Base-by-base conservation (phyloP, 768 basidiomycete genomes). In the Phanerochaete carnosa region DNA sequence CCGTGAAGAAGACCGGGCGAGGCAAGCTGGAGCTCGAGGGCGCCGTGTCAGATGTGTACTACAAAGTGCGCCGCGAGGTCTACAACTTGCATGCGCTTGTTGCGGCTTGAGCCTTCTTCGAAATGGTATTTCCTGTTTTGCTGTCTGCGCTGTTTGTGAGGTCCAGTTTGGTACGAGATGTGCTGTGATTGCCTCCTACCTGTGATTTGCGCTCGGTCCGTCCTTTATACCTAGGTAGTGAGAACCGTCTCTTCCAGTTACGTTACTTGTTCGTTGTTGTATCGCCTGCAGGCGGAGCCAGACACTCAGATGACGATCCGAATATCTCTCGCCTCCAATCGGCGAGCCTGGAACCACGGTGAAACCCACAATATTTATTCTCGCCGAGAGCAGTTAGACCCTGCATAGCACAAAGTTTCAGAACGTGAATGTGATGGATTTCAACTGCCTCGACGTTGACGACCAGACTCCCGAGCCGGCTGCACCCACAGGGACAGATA, bases 21-120 rank as follows among this genome's bases (percentile, higher is more conserved):
- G 95, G 94, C 0, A 86, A 83, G 68, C 86, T 99, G 23, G 93
- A 95, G 68, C 69, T 99, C 46, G 95, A 98, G 73, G 96, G 96
- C 12, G 86, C 83, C 47, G 87, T 92, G 15, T 96, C 93, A 8
- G 87, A 88, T 58, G 85, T 94, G 25, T 99, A 95, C 76, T 95
- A 94, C 74, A 83, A 79, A 45, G 95, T 99, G 56, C 82, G 95
- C 66, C 85, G 79, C 68, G 94, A 94, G 77, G 88, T 99, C 50
- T 98, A 98, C 70, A 86, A 84, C 61, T 75, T 96, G 59, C 93
- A 98, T 70, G 97, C 97, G 8, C 82, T 93, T 49, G 90, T 97
- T 62, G 88, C 90, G 30, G 85, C 90, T 49, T 73, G 68, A 69
- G 53, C 7, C 62, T 30, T 66, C 49, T 43, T 59, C 55, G 29